These are phyloP conservation scores for Penicillium polonicum DNA, from an alignment of 2,329 filamentous ascomycete genomes.

Conservation along the genomic window DNA sequence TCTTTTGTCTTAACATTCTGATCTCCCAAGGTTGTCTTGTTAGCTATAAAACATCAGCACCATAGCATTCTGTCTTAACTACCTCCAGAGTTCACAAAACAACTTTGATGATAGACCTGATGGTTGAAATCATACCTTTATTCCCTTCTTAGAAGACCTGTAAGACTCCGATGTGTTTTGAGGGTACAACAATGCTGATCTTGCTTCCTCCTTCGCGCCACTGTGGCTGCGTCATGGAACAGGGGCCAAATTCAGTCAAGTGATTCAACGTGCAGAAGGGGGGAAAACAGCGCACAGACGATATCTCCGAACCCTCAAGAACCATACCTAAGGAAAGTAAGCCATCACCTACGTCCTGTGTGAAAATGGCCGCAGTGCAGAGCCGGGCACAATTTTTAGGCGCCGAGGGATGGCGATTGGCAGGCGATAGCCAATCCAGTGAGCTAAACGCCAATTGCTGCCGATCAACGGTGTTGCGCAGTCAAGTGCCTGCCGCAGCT, in stretches of 20 bases:
- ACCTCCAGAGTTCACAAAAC: neutral
- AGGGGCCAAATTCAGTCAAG: slow-evolving; percentile 18
- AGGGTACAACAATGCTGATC: neutral
- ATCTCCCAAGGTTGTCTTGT: neutral
- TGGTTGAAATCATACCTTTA: neutral
- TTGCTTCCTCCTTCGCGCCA: neutral
- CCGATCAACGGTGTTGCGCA: slow-evolving; percentile 14
- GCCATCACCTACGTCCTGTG: neutral
- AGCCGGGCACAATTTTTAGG: slow-evolving; percentile 18
- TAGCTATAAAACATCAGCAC: neutral
- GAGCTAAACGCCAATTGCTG: slow-evolving; percentile 15
- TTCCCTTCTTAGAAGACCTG: neutral
- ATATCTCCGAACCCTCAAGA: slow-evolving; percentile 2
- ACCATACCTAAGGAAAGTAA: neutral
- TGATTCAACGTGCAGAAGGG: slow-evolving; percentile 8
- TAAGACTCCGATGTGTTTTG: neutral
- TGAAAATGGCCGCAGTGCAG: slow-evolving; percentile 12
- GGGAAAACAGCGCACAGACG: slow-evolving; percentile 14
- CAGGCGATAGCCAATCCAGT: slow-evolving; percentile 11
- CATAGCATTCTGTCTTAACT: neutral
- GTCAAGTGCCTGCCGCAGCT: slow-evolving; percentile 5
- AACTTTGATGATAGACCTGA: neutral
- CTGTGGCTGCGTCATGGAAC: slow-evolving; percentile 16
- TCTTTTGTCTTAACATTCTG: neutral
- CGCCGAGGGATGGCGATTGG: slow-evolving; percentile 22